Evolutionary conservation across 1,139 yeast genomes (phyloP), one percentile per base, ranked within the genome.

Genomic region (Magnusiomyces sp.): DNA sequence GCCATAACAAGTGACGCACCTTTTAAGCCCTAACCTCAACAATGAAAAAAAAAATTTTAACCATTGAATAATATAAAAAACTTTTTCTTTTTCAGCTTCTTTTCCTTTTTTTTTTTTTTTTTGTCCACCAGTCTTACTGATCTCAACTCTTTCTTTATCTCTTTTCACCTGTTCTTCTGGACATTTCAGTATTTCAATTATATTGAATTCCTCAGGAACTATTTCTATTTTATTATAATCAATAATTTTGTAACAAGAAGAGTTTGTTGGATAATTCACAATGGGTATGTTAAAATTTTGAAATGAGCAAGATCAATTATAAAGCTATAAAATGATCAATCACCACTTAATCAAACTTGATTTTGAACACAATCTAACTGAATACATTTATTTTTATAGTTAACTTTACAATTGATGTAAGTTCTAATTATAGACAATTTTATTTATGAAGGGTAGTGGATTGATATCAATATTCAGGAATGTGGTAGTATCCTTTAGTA

Each of bases 361-460:
- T 37, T 37, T 14, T 4, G 14, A 14, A 14, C n/a, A 6, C 3
- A 37, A 16, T 3, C 40, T 16, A 16, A 37, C 17, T 3, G 40
- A 27, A 23, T 42, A 32, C 9, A 4, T 19, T 42, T 7, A 16
- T 31, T 41, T 41, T 3, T 42, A 14, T 19, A 42, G 45, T 42
- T 42, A 23, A 17, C 23, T 42, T 42, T 27, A 42, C 45, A 16
- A 42, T 42, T 32, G 45, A 42, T 42, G 45, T 42, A 42, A 42
- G 45, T 42, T 17, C 7, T n/a, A n/a, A n/a, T 37, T 37, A n/a
- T 37, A 13, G 29, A 7, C 7, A 23, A 23, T 23, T 23, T 23
- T 23, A 23, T 23, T 23, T 23, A 5, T 23, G 7, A 23, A 7
- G 6, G 7, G 7, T 23, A 7, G 29, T 23, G 7, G 29, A n/a